These are phyloP conservation scores for Conidiobolus incongruus DNA, from an alignment of 371 early-diverging fungal species.

Conservation along the genomic window DNA sequence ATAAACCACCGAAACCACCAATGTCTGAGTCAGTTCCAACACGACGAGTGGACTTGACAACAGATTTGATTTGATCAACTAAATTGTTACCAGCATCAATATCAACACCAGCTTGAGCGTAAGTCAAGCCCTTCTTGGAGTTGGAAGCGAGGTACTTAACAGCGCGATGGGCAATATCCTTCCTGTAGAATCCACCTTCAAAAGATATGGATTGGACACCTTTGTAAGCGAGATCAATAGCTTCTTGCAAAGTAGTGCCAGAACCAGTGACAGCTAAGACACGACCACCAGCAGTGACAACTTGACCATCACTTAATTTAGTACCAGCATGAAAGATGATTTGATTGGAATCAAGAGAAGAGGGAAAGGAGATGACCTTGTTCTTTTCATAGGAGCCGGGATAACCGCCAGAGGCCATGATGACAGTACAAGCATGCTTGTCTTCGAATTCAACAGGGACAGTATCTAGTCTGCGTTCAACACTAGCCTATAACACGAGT, in stretches of 20 bases:
- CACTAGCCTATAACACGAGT: constrained; percentile 66
- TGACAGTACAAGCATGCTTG: constrained; percentile 71
- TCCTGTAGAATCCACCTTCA: constrained; percentile 63
- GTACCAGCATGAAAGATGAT: constrained; percentile 91
- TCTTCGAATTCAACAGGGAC: constrained; percentile 45
- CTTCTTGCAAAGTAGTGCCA: constrained; percentile 37
- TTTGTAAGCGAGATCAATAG: constrained; percentile 50
- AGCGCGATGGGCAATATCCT: constrained; percentile 75
- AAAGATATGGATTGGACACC: constrained; percentile 47
- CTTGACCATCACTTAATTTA: constrained; percentile 16
- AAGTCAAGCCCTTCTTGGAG: constrained; percentile 31
- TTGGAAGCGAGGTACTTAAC: constrained; percentile 10
- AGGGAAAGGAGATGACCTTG: constrained; percentile 37
- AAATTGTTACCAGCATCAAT: constrained; percentile 89
- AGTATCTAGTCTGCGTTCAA: constrained; percentile 76
- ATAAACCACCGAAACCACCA: constrained; percentile 94
- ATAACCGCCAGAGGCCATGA: constrained; percentile 81
- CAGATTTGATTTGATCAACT: constrained; percentile 84
- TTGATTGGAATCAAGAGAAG: constrained; percentile 19
- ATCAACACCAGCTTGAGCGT: constrained; percentile 86
- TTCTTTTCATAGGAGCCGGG: constrained; percentile 74
- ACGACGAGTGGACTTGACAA: constrained; percentile 76
- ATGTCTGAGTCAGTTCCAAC: constrained; percentile 86
- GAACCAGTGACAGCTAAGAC: constrained; percentile 82
- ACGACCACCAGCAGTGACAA: constrained; percentile 86